Evolutionary conservation across 768 basidiomycete species (phyloP).

Genomic region (Phaeotremella fagi): DNA sequence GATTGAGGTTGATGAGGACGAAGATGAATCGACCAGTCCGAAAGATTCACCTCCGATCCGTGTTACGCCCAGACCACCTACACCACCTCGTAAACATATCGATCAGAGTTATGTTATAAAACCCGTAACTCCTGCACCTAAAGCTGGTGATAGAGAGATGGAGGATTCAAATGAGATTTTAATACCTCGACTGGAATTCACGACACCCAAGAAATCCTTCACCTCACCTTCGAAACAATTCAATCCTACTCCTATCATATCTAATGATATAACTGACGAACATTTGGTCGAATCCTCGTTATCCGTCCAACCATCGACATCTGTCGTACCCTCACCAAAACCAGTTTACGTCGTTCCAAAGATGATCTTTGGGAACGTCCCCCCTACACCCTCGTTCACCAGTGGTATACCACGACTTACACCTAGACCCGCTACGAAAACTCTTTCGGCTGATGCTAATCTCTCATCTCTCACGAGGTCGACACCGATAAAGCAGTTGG

Average conservation of each 20-base stretch:
- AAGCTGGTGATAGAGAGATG: not conserved
- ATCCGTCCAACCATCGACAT: not conserved
- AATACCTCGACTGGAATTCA: too few relatives aligned
- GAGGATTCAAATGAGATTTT: too few relatives aligned
- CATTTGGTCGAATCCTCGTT: too few relatives aligned
- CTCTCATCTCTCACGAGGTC: not conserved
- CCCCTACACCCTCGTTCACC: not conserved
- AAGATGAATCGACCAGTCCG: not conserved
- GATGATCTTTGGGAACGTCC: not conserved
- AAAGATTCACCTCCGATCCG: not conserved
- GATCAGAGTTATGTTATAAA: not conserved
- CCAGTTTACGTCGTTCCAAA: not conserved
- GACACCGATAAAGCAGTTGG: not conserved
- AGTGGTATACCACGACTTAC: not conserved
- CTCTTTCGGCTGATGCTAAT: not conserved
- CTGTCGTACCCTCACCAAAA: not conserved
- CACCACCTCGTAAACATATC: slow-evolving; percentile 14
- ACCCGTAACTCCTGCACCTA: not conserved
- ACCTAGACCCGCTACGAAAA: not conserved
- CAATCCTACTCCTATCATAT: too few relatives aligned
- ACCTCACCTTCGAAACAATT: too few relatives aligned
- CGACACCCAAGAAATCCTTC: too few relatives aligned
- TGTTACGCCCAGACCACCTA: slow-evolving; percentile 18
- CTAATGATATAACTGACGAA: too few relatives aligned
- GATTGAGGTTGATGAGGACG: not conserved